Conservation (phyloP, 495 filamentous ascomycete genomes). For the Pyrenula massariospora region DNA sequence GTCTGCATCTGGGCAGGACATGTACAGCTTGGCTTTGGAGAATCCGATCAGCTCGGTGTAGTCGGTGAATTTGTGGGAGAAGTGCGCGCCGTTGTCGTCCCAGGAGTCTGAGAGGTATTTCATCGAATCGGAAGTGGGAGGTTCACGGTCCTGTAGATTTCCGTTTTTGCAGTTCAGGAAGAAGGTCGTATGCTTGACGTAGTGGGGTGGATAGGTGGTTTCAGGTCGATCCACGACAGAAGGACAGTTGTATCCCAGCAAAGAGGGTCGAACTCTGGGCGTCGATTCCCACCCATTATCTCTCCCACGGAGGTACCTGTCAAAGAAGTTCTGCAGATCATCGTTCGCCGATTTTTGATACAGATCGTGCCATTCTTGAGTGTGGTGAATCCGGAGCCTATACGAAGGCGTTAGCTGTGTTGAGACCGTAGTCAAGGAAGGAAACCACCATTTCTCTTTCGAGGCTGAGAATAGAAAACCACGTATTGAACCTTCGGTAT, state of each 20-base stretch:
- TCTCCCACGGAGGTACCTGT: constrained; percentile 23
- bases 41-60: constrained; percentile 18
- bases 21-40: constrained; percentile 24
- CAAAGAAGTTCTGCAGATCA: constrained; percentile 17
- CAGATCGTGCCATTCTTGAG: constrained; percentile 12
- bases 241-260: constrained; percentile 7
- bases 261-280: constrained; percentile 20
- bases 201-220: constrained; percentile 12
- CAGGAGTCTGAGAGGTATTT: constrained; percentile 15
- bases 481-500: constrained; percentile 25
- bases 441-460: constrained; percentile 25
- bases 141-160: constrained; percentile 2
- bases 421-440: too few relatives aligned
- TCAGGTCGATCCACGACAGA: constrained; percentile 7
- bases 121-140: not conserved
- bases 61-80: constrained; percentile 18
- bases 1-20: constrained; percentile 24
- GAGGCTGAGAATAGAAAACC: constrained; percentile 17
- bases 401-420: too few relatives aligned
- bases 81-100: not conserved
- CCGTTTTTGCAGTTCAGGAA: constrained; percentile 17
- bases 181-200: constrained; percentile 20
- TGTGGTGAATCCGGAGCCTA: constrained; percentile 6
- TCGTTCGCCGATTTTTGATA: not conserved
- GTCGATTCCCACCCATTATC: constrained; percentile 31